phyloP scores from a whole-genome alignment of 2,329 filamentous ascomycete genomes.

The Phialophora chinensis region DNA sequence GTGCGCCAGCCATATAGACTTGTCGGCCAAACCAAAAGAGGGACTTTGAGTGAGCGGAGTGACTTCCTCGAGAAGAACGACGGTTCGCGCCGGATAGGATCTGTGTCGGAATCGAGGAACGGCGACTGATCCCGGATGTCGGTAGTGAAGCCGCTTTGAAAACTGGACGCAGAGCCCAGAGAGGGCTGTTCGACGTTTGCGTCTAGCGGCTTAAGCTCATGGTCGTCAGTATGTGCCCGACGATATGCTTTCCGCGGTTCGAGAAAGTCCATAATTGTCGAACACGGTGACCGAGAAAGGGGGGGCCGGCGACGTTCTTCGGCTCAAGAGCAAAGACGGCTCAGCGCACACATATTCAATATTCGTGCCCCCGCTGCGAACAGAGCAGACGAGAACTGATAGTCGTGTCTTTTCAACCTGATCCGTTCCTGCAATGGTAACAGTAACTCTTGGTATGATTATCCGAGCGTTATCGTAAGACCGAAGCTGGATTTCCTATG shows the following conservation, averaged over 20 bases:
- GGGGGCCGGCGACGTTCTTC: not conserved
- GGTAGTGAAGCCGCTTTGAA: conserved; percentile 10
- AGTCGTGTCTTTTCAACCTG: not conserved
- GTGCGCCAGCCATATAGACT: conserved; percentile 34
- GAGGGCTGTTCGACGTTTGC: conserved; percentile 18
- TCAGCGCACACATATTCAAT: not conserved
- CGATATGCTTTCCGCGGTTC: conserved; percentile 23
- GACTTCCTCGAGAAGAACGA: conserved; percentile 9
- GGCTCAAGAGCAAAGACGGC: not conserved
- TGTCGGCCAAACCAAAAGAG: conserved; percentile 13
- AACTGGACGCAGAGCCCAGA: conserved; percentile 10
- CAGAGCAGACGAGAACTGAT: not conserved
- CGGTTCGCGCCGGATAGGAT: conserved; percentile 13
- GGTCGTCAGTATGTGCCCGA: conserved; percentile 16
- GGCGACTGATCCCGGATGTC: conserved; percentile 17
- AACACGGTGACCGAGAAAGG: not conserved
- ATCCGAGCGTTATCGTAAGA: not conserved
- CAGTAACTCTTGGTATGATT: not conserved
- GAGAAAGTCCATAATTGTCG: conserved; percentile 20
- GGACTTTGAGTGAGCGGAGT: conserved; percentile 2
- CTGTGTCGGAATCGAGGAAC: conserved; percentile 6
- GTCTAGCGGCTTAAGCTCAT: not conserved
- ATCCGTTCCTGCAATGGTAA: not conserved
- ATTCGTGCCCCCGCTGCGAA: no score
- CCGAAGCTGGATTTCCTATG: not conserved